Evolutionary conservation across 2,329 filamentous ascomycete genomes (phyloP).

Genomic region (Epichloe elymi): DNA sequence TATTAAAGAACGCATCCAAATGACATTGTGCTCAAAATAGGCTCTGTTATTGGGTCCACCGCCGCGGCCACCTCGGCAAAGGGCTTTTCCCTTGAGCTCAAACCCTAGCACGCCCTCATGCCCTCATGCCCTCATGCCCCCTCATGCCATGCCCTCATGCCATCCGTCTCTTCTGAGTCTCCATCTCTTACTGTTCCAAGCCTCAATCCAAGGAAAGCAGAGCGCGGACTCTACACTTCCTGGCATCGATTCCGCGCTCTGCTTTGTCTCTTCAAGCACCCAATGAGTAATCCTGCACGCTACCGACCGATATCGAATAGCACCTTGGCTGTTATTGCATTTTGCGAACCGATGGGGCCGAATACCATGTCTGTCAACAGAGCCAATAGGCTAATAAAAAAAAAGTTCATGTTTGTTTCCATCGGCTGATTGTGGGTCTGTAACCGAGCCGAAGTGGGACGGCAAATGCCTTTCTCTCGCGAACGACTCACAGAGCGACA

Average conservation of each 20-base stretch:
- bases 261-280: too few relatives aligned
- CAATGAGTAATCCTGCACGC: too few relatives aligned
- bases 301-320: too few relatives aligned
- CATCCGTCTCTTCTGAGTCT: too few relatives aligned
- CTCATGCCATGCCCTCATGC: not conserved
- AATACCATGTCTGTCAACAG: too few relatives aligned
- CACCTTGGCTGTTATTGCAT: too few relatives aligned
- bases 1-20: not conserved
- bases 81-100: not conserved
- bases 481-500: not conserved
- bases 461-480: not conserved
- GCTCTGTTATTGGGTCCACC: not conserved
- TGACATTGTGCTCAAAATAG: not conserved
- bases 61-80: not conserved
- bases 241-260: too few relatives aligned
- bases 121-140: too few relatives aligned
- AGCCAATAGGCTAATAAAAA: not conserved
- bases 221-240: too few relatives aligned
- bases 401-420: not conserved
- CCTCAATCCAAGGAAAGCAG: too few relatives aligned
- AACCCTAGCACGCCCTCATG: not conserved
- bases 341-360: too few relatives aligned
- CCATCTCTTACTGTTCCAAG: not conserved
- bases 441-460: not conserved
- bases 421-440: not conserved